phyloP scores from a whole-genome alignment of 1,139 yeast species.

The Suhomyces bolitotheri region DNA sequence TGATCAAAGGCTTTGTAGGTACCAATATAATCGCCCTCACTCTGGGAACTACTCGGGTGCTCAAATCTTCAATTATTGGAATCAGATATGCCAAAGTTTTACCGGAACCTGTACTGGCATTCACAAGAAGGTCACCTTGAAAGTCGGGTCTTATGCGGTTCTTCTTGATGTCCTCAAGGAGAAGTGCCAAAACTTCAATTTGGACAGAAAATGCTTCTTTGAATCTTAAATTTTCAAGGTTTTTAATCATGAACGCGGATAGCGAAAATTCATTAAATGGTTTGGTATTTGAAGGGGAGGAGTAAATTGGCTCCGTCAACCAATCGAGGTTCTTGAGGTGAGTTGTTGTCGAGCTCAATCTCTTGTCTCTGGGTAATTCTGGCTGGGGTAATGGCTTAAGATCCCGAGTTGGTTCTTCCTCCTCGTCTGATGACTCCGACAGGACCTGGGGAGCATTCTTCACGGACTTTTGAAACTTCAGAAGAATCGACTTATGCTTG shows the following conservation, averaged over 20 bases:
- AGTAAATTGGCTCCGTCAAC: conserved; percentile 65
- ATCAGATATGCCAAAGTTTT: conserved; percentile 87
- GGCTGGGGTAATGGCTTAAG: conserved; percentile 87
- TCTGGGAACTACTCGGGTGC: conserved; percentile 65
- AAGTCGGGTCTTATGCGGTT: conserved; percentile 57
- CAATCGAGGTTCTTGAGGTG: conserved; percentile 54
- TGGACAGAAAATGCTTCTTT: conserved; percentile 77
- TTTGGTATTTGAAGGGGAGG: conserved; percentile 42
- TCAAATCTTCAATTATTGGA: conserved; percentile 74
- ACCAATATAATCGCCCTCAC: conserved; percentile 77
- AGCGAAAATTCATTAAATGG: conserved; percentile 45
- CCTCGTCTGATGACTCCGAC: conserved; percentile 25
- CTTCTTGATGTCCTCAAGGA: conserved; percentile 50
- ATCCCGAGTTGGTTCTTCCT: conserved; percentile 42
- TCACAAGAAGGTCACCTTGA: conserved; percentile 76
- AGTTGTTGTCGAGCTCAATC: conserved; percentile 40
- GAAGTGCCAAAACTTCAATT: conserved; percentile 58
- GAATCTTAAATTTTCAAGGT: conserved; percentile 49
- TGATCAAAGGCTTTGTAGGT: conserved; percentile 86
- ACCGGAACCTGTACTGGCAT: conserved; percentile 97
- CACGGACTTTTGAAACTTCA: conserved; percentile 28
- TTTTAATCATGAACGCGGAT: conserved; percentile 45
- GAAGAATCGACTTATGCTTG: conserved; percentile 33
- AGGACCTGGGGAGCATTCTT: conserved; percentile 11
- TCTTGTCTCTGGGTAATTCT: conserved; percentile 53